Evolutionary conservation across 2,329 filamentous ascomycete genomes (phyloP).

Genomic region (Diaporthe sp.): DNA sequence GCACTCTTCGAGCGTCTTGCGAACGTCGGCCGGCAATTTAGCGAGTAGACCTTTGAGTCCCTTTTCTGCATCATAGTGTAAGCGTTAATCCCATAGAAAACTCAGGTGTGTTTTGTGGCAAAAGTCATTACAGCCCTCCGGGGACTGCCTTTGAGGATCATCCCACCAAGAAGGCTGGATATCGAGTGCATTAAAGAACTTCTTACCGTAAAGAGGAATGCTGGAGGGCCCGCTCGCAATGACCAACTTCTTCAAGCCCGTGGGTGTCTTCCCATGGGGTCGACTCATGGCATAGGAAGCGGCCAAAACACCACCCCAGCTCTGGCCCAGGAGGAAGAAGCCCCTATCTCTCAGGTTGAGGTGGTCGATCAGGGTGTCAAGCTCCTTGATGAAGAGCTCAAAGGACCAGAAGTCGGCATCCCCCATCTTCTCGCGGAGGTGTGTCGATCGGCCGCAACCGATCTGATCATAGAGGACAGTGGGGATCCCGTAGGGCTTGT

Average conservation of each 20-base stretch:
- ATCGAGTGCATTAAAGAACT: no score
- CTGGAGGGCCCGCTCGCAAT: conserved; percentile 46
- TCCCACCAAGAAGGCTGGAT: neutral
- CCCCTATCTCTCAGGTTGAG: conserved; percentile 40
- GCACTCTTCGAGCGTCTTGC: conserved; percentile 42
- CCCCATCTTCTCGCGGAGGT: conserved; percentile 56
- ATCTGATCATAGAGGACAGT: conserved; percentile 68
- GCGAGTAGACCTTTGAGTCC: conserved; percentile 42
- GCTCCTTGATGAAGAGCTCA: conserved; percentile 46
- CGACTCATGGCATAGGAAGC: conserved; percentile 39
- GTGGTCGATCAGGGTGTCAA: conserved; percentile 46
- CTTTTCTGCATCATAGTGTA: conserved; percentile 27
- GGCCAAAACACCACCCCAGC: conserved; percentile 37
- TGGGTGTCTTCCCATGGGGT: conserved; percentile 38
- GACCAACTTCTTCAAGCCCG: conserved; percentile 45
- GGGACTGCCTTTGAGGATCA: neutral
- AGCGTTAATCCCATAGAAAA: neutral
- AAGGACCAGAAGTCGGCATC: conserved; percentile 44
- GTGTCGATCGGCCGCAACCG: conserved; percentile 63
- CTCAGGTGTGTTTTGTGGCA: neutral
- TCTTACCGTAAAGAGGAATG: conserved; percentile 43
- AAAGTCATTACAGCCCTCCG: neutral
- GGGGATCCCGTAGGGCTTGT: conserved; percentile 47
- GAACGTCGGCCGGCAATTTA: conserved; percentile 44
- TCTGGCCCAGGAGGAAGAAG: conserved; percentile 42